Conservation (phyloP, 371 early-diverging fungal genomes). For the Conidiobolus incongruus region DNA sequence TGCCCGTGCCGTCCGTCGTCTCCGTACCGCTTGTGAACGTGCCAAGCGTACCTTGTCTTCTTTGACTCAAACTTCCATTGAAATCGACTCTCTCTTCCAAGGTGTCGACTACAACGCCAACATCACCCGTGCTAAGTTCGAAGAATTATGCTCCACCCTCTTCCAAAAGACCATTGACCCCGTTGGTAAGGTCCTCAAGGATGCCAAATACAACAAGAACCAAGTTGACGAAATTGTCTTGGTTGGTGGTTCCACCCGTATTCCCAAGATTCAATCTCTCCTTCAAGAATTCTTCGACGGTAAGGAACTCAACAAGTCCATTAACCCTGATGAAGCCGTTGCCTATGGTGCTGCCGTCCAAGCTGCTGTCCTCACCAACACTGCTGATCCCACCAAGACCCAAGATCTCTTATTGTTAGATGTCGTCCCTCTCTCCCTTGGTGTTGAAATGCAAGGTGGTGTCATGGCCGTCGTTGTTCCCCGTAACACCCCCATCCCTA, state of each 20-base stretch:
- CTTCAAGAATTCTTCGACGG: conserved; percentile 75
- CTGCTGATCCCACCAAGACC: conserved; percentile 35
- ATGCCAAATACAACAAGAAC: conserved; percentile 31
- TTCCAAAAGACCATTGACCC: conserved; percentile 53
- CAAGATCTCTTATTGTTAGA: conserved; percentile 63
- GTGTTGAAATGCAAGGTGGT: conserved; percentile 88
- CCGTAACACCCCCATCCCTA: conserved; percentile 81
- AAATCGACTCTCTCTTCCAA: conserved; percentile 48
- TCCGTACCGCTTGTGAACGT: conserved; percentile 51
- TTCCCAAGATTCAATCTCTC: conserved; percentile 93
- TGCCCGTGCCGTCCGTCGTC: conserved; percentile 50
- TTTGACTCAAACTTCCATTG: no score
- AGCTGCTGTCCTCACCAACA: conserved; percentile 59
- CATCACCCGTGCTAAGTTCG: conserved; percentile 64
- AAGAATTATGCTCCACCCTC: conserved; percentile 47
- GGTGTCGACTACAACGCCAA: conserved; percentile 47
- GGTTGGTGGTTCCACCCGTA: conserved; percentile 99
- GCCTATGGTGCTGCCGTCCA: conserved; percentile 93
- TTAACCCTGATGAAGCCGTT: conserved; percentile 92
- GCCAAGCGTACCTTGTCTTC: no score
- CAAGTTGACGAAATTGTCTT: conserved; percentile 66
- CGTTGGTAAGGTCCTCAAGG: conserved; percentile 44
- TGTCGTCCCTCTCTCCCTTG: conserved; percentile 74
- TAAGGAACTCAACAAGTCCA: conserved; percentile 59
- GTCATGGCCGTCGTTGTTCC: conserved; percentile 51